Conservation (phyloP, 331 rosid species). For the Cucumis variabilis region DNA sequence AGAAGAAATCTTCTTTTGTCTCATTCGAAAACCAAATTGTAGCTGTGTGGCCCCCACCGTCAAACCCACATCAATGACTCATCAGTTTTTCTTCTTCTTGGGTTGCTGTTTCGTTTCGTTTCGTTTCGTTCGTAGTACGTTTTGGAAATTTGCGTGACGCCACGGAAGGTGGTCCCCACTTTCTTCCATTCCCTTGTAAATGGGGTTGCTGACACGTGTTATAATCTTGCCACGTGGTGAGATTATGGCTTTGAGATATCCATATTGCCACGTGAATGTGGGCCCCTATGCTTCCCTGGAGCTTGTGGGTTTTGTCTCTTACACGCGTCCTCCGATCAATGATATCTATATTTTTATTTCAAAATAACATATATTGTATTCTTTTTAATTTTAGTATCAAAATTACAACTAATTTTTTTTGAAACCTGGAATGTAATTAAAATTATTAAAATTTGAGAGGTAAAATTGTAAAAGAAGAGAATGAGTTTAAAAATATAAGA, state of each 20-base stretch:
- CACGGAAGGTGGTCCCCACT: neutral
- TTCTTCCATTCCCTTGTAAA: neutral
- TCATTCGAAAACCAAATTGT: neutral
- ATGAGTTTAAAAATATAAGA: too few relatives aligned
- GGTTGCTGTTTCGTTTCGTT: neutral
- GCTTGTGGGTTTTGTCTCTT: neutral
- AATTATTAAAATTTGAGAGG: too few relatives aligned
- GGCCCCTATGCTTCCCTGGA: neutral
- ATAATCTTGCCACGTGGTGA: neutral
- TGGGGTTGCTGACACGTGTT: conserved; percentile 6
- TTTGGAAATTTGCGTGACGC: conserved; percentile 46
- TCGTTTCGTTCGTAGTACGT: neutral
- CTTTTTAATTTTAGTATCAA: too few relatives aligned
- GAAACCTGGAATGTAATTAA: too few relatives aligned
- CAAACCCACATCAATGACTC: neutral
- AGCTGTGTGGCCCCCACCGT: neutral
- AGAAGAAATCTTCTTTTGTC: neutral
- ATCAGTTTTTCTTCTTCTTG: neutral
- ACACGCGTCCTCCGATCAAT: neutral
- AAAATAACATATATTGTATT: neutral
- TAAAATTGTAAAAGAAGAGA: too few relatives aligned
- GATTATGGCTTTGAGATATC: neutral
- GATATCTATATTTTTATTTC: neutral
- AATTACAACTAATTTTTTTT: too few relatives aligned
- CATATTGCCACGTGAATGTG: conserved; percentile 22